Conservation (phyloP, 768 basidiomycete genomes). For the Tylopilus plumbeoviolaceoides region DNA sequence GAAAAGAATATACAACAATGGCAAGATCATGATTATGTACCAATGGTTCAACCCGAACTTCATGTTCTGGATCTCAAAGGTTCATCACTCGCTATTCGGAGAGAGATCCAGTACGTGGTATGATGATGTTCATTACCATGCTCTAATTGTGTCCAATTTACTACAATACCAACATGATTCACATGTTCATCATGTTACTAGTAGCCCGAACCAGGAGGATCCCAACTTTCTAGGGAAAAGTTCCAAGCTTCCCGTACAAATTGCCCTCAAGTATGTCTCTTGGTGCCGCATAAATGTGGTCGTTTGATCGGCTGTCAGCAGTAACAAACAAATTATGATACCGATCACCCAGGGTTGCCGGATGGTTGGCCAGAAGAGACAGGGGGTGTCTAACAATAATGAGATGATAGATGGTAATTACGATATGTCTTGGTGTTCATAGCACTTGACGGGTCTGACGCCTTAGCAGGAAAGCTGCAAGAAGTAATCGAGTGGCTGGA, state of each 20-base stretch:
- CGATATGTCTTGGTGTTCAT: background rate
- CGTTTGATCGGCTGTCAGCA: too few relatives aligned
- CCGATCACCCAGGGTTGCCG: too few relatives aligned
- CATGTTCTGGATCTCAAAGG: background rate
- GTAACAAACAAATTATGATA: too few relatives aligned
- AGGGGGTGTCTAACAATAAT: background rate
- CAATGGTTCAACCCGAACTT: background rate
- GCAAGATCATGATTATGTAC: background rate
- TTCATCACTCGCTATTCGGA: background rate
- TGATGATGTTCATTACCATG: background rate
- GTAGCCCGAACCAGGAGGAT: background rate
- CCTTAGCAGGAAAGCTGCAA: background rate
- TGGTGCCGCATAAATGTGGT: background rate
- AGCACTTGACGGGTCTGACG: background rate
- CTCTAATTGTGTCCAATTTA: background rate
- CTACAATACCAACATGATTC: too few relatives aligned
- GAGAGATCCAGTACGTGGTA: background rate
- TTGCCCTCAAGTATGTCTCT: background rate
- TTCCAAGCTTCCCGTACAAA: background rate
- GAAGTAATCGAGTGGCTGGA: background rate
- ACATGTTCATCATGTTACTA: too few relatives aligned
- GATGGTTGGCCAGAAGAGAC: too few relatives aligned
- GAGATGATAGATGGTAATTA: background rate
- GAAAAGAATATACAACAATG: background rate
- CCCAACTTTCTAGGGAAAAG: background rate